Conservation (phyloP, 495 filamentous ascomycete species). For the Xylaria curta region DNA sequence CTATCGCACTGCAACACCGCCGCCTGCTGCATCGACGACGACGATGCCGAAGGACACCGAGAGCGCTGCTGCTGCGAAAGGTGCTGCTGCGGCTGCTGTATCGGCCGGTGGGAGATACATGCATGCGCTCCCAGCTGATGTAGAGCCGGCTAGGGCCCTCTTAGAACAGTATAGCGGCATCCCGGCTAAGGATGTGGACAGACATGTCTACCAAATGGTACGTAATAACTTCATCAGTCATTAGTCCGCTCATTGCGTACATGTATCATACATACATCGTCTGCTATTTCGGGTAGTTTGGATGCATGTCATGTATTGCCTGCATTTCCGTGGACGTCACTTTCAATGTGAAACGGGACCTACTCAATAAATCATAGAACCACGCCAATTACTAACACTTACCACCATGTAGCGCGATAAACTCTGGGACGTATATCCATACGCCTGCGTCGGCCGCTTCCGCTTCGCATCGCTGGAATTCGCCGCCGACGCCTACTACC, state of each 20-base stretch:
- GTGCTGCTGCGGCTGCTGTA: not conserved
- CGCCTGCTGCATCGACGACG: too few species aligned
- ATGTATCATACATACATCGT: not conserved
- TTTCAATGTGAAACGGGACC: not conserved
- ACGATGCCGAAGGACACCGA: not conserved
- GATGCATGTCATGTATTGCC: not conserved
- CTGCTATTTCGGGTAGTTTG: not conserved
- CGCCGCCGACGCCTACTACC: slow-evolving; percentile 39
- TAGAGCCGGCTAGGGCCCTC: slow-evolving; percentile 40
- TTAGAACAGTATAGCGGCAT: slow-evolving; percentile 58
- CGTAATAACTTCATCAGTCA: slow-evolving; percentile 21
- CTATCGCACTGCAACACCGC: not conserved
- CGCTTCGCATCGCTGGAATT: slow-evolving; percentile 57
- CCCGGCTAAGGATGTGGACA: slow-evolving; percentile 48
- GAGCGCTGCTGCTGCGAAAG: not conserved
- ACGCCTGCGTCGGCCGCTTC: slow-evolving; percentile 62
- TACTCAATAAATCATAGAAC: not conserved
- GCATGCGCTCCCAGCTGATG: slow-evolving; percentile 36
- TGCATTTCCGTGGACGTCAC: not conserved
- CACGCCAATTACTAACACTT: not conserved
- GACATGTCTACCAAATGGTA: slow-evolving; percentile 57
- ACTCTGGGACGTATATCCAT: slow-evolving; percentile 53
- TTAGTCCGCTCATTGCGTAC: not conserved
- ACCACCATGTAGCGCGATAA: slow-evolving; percentile 49
- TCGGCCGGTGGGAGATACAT: slow-evolving; percentile 24